Evolutionary conservation across 805 yeast species (phyloP), one percentile per base, ranked within the genome.

Genomic region (Zygosaccharomyces lentus): DNA sequence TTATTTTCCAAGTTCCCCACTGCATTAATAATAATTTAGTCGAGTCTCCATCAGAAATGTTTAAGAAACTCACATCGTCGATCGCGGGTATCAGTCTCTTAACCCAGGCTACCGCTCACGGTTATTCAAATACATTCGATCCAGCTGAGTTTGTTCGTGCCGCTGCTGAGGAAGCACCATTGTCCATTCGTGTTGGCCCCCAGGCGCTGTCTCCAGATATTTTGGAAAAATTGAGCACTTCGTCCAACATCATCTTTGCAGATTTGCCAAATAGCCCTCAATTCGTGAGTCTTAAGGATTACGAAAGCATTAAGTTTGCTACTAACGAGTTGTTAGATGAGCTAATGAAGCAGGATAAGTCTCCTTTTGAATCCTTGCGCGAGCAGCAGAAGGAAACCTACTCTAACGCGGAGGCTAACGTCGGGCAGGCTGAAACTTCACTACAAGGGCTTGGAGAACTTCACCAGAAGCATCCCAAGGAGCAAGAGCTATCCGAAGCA

Each of bases 241-340:
- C 58, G 19, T 56, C 64, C 0, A 60, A 58, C 43, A 52, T 59
- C 44, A 51, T 59, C 2, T 53, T 61, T 49, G 54, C 60, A 26
- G 58, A 57, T 47, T 41, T 58, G 15, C 60, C 61, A n/a, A 58
- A 51, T 6, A 27, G 55, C 32, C 66, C 64, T 16, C 59, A 59
- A 43, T 61, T 61, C 46, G 50, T 60, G 23, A 60, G 54, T 17
- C 29, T 50, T 2, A 54, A 48, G 12, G 61, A 59, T 34, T 59
- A 57, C 24, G 53, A 49, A 23, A 48, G 42, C 23, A 32, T 46
- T 27, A 42, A 36, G 27, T 44, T 43, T 24, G 43, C 48, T 9
- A 45, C 51, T 12, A 43, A 40, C 12, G 50, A 49, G 19, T 24
- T 49, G 4, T 19, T 49, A 21, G 48, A 42, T 19, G 43, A 51